Evolutionary conservation across 345 rosid species (phyloP).

Genomic region (Brassica incana): DNA sequence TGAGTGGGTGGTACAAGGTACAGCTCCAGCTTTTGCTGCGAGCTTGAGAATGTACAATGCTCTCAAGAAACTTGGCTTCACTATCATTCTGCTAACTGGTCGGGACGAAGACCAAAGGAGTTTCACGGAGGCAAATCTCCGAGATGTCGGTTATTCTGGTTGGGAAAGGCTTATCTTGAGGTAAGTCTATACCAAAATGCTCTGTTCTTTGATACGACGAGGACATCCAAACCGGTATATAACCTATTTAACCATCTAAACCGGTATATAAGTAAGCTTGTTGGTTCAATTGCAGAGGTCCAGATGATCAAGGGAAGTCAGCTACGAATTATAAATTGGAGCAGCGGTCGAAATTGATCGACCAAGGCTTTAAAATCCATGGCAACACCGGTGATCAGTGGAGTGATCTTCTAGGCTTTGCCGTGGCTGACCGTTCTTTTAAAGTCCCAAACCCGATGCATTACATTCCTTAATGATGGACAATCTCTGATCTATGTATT

Average conservation of each 20-base stretch:
- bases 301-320: slow-evolving; percentile 53
- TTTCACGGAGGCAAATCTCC: slow-evolving; percentile 55
- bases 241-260: not conserved
- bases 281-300: slow-evolving; percentile 41
- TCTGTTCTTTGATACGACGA: not conserved
- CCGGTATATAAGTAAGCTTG: not conserved
- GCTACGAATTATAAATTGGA: slow-evolving; percentile 66
- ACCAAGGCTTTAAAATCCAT: slow-evolving; percentile 62
- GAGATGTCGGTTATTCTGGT: slow-evolving; percentile 54
- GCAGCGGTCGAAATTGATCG: slow-evolving; percentile 53
- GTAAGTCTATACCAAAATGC: slow-evolving; percentile 42
- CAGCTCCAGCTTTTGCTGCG: not conserved
- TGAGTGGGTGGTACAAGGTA: slow-evolving; percentile 9
- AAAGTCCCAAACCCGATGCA: slow-evolving; percentile 85
- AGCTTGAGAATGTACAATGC: slow-evolving; percentile 49
- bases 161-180: slow-evolving; percentile 83
- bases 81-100: slow-evolving; percentile 67
- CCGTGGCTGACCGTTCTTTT: slow-evolving; percentile 62
- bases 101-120: slow-evolving; percentile 65
- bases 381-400: slow-evolving; percentile 90
- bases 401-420: slow-evolving; percentile 82
- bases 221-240: not conserved
- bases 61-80: slow-evolving; percentile 63
- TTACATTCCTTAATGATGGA: slow-evolving; percentile 44
- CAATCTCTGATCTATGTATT: not conserved